phyloP scores from a whole-genome alignment of 352 stramenopile genomes.

The Pythium brachiatum region DNA sequence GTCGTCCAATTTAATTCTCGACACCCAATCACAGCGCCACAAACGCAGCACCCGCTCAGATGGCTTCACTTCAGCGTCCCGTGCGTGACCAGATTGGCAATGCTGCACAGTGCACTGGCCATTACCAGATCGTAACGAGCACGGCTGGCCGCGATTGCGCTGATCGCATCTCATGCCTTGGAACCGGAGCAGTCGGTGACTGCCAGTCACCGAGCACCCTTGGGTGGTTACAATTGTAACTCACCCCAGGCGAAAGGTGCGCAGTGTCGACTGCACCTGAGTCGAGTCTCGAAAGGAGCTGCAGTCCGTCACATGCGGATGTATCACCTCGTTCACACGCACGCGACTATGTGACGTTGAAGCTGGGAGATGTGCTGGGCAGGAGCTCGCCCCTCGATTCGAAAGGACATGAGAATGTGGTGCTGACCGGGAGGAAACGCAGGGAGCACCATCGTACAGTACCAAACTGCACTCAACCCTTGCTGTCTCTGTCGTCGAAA shows the following conservation, averaged over 20 bases:
- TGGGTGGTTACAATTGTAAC: too few species aligned
- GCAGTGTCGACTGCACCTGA: too few species aligned
- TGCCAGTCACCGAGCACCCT: not conserved
- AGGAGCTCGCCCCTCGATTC: not conserved
- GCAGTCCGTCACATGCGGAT: conserved; percentile 2
- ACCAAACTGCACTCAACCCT: too few species aligned
- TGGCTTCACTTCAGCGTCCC: conserved; percentile 16
- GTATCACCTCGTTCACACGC: not conserved
- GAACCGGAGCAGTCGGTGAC: not conserved
- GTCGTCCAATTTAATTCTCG: conserved; percentile 24
- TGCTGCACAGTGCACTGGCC: too few species aligned
- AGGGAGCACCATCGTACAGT: not conserved
- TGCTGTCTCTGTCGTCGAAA: not conserved
- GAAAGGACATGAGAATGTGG: too few species aligned
- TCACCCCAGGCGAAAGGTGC: too few species aligned
- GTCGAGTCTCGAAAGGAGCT: too few species aligned
- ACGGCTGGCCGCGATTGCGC: not conserved
- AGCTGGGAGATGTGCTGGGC: not conserved
- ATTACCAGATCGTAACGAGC: too few species aligned
- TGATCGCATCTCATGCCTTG: not conserved
- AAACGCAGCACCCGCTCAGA: conserved; percentile 14
- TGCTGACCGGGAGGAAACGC: not conserved
- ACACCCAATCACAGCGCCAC: conserved; percentile 13
- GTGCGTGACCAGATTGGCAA: not conserved
- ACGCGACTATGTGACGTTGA: conserved; percentile 1